phyloP scores from a whole-genome alignment of 2,329 filamentous ascomycete genomes.

The Lasiodiplodia sp. region DNA sequence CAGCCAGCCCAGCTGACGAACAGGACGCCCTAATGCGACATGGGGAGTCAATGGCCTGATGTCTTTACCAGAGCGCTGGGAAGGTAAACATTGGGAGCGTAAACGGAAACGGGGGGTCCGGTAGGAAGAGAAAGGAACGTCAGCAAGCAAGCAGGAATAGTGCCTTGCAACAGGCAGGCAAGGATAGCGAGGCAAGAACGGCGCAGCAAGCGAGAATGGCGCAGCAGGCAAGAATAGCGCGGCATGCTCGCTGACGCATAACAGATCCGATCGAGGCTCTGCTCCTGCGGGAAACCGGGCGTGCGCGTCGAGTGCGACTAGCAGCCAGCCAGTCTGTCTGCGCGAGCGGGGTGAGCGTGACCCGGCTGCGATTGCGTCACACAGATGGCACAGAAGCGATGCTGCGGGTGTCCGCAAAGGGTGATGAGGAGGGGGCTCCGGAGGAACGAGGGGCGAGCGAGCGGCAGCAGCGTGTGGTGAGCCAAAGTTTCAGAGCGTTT shows the following conservation, averaged over 20 bases:
- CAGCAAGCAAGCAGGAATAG: background rate
- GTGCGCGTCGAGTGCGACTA: background rate
- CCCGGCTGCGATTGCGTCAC: slow-evolving; percentile 16
- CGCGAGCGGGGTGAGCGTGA: background rate
- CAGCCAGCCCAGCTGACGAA: slow-evolving; percentile 7
- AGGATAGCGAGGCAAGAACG: too few relatives aligned
- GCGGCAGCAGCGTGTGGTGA: background rate
- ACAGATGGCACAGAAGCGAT: background rate
- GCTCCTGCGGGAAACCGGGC: background rate
- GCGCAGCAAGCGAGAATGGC: too few relatives aligned
- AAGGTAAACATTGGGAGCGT: background rate
- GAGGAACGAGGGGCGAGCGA: background rate
- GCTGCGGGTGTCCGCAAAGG: slow-evolving; percentile 2
- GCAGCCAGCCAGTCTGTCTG: slow-evolving; percentile 2
- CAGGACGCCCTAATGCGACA: slow-evolving; percentile 15
- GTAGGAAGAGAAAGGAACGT: background rate
- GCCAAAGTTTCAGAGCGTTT: slow-evolving; percentile 18
- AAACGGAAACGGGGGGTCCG: background rate
- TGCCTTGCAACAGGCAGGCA: too few relatives aligned
- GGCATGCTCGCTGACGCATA: background rate
- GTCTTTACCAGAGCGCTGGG: slow-evolving; percentile 1
- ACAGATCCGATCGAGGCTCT: slow-evolving; percentile 23
- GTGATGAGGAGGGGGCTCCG: background rate
- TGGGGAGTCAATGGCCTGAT: slow-evolving; percentile 20
- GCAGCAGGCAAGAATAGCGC: background rate